A percentile compares a stretch with the other conserved stretches of the same genome.
These are phyloP conservation scores for Pseudomassariella vexata DNA, from an alignment of 2,329 filamentous ascomycete species.

Conservation along the genomic window DNA sequence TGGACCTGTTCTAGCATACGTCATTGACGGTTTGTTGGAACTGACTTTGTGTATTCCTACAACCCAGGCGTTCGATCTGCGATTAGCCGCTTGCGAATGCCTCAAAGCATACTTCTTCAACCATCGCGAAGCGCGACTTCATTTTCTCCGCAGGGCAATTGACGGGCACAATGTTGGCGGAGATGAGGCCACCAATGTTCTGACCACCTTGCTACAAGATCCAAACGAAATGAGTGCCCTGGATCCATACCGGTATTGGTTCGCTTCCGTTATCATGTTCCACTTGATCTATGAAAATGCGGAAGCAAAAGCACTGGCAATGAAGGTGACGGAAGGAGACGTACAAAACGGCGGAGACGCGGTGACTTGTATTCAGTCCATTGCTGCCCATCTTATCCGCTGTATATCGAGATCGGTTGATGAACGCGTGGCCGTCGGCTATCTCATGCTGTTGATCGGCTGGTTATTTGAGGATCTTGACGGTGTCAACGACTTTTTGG, in stretches of 20 bases:
- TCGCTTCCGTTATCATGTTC: constrained; percentile 80
- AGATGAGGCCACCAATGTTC: constrained; percentile 81
- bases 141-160: constrained; percentile 85
- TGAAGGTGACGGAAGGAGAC: constrained; percentile 83
- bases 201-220: constrained; percentile 73
- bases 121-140: constrained; percentile 73
- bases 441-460: constrained; percentile 80
- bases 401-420: constrained; percentile 73
- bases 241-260: constrained; percentile 87
- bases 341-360: constrained; percentile 88
- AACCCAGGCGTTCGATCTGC: constrained; percentile 67
- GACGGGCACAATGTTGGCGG: constrained; percentile 73
- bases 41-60: constrained; percentile 66
- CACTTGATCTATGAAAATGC: constrained; percentile 78
- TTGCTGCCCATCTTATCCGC: constrained; percentile 79
- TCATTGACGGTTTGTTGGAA: constrained; percentile 89
- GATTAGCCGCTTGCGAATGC: constrained; percentile 81
- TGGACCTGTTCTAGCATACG: constrained; percentile 64
- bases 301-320: constrained; percentile 72
- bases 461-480: constrained; percentile 92
- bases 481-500: constrained; percentile 87
- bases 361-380: constrained; percentile 84
- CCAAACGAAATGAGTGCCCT: constrained; percentile 52
- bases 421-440: constrained; percentile 73
- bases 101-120: constrained; percentile 88